These are phyloP conservation scores for Excoecaria cochinchinensis DNA, from an alignment of 345 rosid species.

Conservation along the genomic window DNA sequence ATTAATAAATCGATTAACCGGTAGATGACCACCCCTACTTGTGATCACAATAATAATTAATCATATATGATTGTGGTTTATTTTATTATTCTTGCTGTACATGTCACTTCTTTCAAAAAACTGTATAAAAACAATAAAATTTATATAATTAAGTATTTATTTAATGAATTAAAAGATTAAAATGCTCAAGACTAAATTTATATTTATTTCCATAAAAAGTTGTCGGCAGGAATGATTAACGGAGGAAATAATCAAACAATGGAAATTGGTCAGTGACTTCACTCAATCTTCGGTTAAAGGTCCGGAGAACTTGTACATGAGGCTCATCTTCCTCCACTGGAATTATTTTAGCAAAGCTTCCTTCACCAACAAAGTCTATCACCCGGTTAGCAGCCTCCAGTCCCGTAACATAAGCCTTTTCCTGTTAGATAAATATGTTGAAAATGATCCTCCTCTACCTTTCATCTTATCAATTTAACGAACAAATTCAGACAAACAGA, in stretches of 20 bases:
- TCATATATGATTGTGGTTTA: too few relatives aligned
- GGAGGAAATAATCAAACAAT: conserved; percentile 28
- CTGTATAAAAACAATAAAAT: too few relatives aligned
- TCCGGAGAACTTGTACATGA: conserved; percentile 46
- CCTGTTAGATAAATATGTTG: conserved; percentile 26
- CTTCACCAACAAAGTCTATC: conserved; percentile 46
- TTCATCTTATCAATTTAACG: background rate
- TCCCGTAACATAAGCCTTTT: conserved; percentile 53
- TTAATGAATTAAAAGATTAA: too few relatives aligned
- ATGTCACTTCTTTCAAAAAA: too few relatives aligned
- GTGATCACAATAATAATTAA: too few relatives aligned
- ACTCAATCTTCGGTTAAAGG: conserved; percentile 44
- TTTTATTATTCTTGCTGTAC: too few relatives aligned
- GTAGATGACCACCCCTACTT: too few relatives aligned
- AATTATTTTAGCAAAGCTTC: conserved; percentile 48
- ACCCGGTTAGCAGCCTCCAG: conserved; percentile 53
- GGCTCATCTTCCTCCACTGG: conserved; percentile 58
- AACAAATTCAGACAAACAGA: background rate
- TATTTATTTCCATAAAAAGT: too few relatives aligned
- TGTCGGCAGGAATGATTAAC: background rate
- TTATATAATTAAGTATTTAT: too few relatives aligned
- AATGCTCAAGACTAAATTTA: too few relatives aligned
- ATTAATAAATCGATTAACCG: too few relatives aligned
- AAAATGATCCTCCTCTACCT: too few relatives aligned
- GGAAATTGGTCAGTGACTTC: conserved; percentile 45